Evolutionary conservation across 805 yeast species (phyloP).

Genomic region (Yamadazyma insecticola): DNA sequence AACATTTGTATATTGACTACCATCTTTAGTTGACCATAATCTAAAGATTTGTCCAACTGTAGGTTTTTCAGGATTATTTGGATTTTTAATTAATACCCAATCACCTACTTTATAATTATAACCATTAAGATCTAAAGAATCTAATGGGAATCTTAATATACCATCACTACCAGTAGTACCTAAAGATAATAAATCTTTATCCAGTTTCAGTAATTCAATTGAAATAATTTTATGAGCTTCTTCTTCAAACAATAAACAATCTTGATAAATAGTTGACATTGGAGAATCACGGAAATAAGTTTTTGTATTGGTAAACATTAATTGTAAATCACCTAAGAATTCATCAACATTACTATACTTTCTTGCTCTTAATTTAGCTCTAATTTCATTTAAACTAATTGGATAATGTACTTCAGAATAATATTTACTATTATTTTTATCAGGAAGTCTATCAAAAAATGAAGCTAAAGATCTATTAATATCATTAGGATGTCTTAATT

Average conservation of each 20-base stretch:
- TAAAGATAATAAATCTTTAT: conserved; percentile 57
- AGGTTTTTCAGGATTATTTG: conserved; percentile 85
- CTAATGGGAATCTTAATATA: conserved; percentile 70
- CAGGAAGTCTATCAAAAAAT: conserved; percentile 81
- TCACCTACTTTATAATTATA: conserved; percentile 82
- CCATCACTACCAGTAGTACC: conserved; percentile 42
- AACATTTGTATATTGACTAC: conserved; percentile 80
- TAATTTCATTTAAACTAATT: conserved; percentile 65
- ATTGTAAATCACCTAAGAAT: conserved; percentile 71
- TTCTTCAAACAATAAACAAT: conserved; percentile 59
- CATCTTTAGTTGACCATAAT: conserved; percentile 87
- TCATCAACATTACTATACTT: conserved; percentile 71
- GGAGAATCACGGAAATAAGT: conserved; percentile 49
- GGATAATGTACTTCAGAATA: conserved; percentile 54
- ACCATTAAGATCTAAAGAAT: conserved; percentile 66
- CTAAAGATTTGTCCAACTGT: conserved; percentile 92
- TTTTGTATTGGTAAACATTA: conserved; percentile 72
- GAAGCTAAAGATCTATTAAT: conserved; percentile 49
- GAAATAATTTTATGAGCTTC: conserved; percentile 55
- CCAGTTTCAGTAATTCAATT: conserved; percentile 76
- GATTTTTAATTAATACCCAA: conserved; percentile 86
- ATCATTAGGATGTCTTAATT: conserved; percentile 51
- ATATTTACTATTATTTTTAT: conserved; percentile 53
- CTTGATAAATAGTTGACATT: conserved; percentile 53
- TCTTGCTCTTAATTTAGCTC: conserved; percentile 80